These are phyloP conservation scores for Myrica gale DNA, from an alignment of 306 rosid species.

Conservation along the genomic window DNA sequence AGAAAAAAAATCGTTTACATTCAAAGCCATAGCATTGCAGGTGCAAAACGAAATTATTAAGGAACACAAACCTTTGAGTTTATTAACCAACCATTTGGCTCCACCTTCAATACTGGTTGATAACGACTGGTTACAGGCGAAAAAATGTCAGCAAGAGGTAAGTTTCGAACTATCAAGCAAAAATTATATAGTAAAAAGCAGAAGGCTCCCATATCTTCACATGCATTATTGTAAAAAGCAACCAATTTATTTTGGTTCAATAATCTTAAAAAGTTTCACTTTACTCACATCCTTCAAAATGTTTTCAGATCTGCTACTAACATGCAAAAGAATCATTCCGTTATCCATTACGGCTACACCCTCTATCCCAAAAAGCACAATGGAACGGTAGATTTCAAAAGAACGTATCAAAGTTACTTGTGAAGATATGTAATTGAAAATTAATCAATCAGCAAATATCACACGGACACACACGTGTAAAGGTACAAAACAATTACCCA, in stretches of 20 bases:
- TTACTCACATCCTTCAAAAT: not conserved
- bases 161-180: constrained; percentile 1
- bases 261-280: not conserved
- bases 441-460: not conserved
- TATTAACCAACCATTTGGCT: constrained; percentile 79
- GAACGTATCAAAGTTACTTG: not conserved
- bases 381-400: not conserved
- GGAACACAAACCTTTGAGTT: constrained; percentile 66
- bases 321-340: not conserved
- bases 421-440: not conserved
- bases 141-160: constrained; percentile 34
- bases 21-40: constrained; percentile 2
- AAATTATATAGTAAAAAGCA: not conserved
- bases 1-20: not conserved
- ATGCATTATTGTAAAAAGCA: too few species aligned
- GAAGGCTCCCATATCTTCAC: not conserved
- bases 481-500: not conserved
- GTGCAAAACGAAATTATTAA: not conserved
- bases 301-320: not conserved
- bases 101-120: constrained; percentile 71
- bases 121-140: constrained; percentile 47
- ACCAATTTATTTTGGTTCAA: not conserved
- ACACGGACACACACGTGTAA: not conserved
- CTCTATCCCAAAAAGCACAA: not conserved
- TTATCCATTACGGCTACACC: not conserved